phyloP scores from a whole-genome alignment of 306 rosid species.

The Urtica urens region DNA sequence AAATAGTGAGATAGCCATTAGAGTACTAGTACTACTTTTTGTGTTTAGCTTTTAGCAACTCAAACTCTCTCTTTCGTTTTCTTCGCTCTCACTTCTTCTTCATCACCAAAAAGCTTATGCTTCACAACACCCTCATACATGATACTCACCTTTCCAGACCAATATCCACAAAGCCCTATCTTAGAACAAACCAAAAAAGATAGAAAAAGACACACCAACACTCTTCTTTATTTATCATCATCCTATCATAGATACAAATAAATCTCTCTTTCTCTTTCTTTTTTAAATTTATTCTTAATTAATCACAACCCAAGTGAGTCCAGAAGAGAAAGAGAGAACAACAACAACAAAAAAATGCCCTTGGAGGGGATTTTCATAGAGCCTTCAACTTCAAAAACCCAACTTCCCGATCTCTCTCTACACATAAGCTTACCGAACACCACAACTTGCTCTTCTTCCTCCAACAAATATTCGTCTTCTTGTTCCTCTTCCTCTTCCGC shows the following conservation, averaged over 20 bases:
- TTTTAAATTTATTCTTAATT: not conserved
- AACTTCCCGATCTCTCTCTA: constrained; percentile 80
- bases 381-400: constrained; percentile 28
- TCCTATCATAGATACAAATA: too few species aligned
- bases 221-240: constrained; percentile 11
- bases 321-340: not conserved
- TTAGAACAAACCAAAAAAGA: not conserved
- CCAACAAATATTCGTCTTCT: constrained; percentile 23
- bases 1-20: not conserved
- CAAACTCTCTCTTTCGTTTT: not conserved
- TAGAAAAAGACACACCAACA: not conserved
- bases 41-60: constrained; percentile 4
- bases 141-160: constrained; percentile 13
- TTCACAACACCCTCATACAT: not conserved
- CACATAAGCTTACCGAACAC: constrained; percentile 40
- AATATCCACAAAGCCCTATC: not conserved
- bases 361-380: constrained; percentile 76
- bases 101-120: not conserved
- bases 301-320: not conserved
- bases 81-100: constrained; percentile 6
- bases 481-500: constrained; percentile 25
- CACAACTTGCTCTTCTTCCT: constrained; percentile 35
- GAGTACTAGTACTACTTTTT: too few species aligned
- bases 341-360: constrained; percentile 72
- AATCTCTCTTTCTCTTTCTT: constrained; percentile 25